Evolutionary conservation across 805 yeast species (phyloP).

Genomic region (Isabelozyma gotoi): DNA sequence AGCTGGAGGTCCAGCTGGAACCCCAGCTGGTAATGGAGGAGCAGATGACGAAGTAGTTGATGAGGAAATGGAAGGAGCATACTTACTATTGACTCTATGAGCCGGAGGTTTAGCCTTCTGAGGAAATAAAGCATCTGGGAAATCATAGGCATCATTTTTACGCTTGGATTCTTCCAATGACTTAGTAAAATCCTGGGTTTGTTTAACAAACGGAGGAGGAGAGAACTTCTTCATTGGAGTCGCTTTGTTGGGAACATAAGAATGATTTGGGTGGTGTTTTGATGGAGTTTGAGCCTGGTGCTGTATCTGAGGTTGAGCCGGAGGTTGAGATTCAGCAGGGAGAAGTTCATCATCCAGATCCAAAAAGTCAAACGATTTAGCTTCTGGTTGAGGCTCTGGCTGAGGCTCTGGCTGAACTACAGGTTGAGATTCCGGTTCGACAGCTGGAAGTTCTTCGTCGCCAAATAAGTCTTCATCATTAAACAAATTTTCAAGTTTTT

Average conservation of each 20-base stretch:
- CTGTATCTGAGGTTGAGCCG: not conserved
- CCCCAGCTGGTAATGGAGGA: slow-evolving; percentile 2
- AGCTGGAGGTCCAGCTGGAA: slow-evolving; percentile 10
- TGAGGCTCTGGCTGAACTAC: slow-evolving; percentile 2
- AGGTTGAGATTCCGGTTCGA: not conserved
- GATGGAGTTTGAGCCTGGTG: not conserved
- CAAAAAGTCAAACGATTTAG: slow-evolving; percentile 29
- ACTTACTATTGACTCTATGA: slow-evolving; percentile 26
- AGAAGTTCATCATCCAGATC: slow-evolving; percentile 46
- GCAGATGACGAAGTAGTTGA: not conserved
- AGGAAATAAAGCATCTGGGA: slow-evolving; percentile 57
- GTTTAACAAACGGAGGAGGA: slow-evolving; percentile 5
- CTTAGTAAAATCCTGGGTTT: slow-evolving; percentile 9
- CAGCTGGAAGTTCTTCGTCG: not conserved
- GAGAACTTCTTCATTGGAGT: slow-evolving; percentile 2
- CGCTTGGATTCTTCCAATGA: slow-evolving; percentile 49
- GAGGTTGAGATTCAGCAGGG: too few relatives aligned
- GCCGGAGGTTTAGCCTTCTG: slow-evolving; percentile 39
- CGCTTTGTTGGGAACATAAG: slow-evolving; percentile 3
- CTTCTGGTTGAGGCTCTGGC: too few relatives aligned
- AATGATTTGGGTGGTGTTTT: not conserved
- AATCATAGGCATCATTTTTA: slow-evolving; percentile 76
- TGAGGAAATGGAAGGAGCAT: slow-evolving; percentile 11
- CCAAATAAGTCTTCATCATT: not conserved
- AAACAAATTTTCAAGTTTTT: not conserved